A percentile compares a stretch with the other conserved stretches of the same genome.
Evolutionary conservation across 768 basidiomycete genomes (phyloP).

Genomic region (Gloeopeniophorella convolvens): DNA sequence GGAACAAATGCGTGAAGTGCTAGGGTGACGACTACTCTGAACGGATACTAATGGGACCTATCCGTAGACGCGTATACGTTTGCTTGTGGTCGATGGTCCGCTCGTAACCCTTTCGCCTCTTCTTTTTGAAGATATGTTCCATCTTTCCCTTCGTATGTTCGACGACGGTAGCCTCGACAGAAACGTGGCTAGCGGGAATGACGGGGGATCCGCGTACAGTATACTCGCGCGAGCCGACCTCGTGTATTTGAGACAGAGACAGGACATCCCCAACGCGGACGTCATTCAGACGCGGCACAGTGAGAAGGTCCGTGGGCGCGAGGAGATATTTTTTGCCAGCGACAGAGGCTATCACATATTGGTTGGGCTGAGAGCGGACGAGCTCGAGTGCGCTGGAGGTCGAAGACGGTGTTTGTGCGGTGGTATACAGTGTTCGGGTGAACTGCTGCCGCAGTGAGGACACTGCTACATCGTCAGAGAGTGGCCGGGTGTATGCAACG

Average conservation of each 20-base stretch:
- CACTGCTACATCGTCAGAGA: neutral
- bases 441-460: conserved; percentile 20
- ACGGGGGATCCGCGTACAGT: conserved; percentile 76
- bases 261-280: conserved; percentile 82
- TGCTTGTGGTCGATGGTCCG: conserved; percentile 92
- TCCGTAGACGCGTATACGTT: conserved; percentile 89
- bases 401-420: conserved; percentile 19
- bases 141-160: conserved; percentile 95
- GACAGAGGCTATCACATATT: conserved; percentile 87
- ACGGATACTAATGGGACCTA: conserved; percentile 66
- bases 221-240: conserved; percentile 93
- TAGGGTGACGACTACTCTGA: conserved; percentile 26
- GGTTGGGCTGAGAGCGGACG: conserved; percentile 85
- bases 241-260: conserved; percentile 78
- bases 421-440: conserved; percentile 30
- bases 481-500: neutral
- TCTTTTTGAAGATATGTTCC: conserved; percentile 93
- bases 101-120: conserved; percentile 96
- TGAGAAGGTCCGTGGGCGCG: conserved; percentile 85
- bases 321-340: conserved; percentile 86
- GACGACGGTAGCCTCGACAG: conserved; percentile 84
- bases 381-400: conserved; percentile 64
- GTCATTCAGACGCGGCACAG: conserved; percentile 84
- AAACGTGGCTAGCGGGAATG: conserved; percentile 59
- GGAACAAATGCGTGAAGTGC: conserved; percentile 21